Conservation (phyloP, 2,329 filamentous ascomycete genomes). For the Penicillium freii region DNA sequence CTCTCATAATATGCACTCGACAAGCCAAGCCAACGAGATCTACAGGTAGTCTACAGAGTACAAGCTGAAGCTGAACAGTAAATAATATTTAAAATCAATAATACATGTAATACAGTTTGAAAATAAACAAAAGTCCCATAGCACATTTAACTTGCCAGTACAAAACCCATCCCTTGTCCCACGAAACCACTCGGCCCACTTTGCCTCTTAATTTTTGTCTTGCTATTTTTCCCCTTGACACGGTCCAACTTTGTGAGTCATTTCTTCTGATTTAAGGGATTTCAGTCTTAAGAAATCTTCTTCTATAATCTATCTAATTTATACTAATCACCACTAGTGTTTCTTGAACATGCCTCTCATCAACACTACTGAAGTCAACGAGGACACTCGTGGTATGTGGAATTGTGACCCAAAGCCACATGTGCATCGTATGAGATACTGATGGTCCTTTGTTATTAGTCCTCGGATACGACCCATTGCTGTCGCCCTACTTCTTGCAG, state of each 20-base stretch:
- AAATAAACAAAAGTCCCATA: background rate
- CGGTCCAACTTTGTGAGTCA: conserved; percentile 6
- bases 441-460: conserved; percentile 58
- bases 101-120: background rate
- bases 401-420: background rate
- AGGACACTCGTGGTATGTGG: conserved; percentile 47
- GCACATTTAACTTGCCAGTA: background rate
- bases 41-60: background rate
- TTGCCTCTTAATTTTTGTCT: conserved; percentile 5
- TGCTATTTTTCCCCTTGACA: background rate
- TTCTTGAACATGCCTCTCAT: conserved; percentile 38
- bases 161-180: background rate
- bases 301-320: background rate
- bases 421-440: background rate
- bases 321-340: conserved; percentile 7
- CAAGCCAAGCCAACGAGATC: background rate
- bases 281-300: background rate
- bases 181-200: conserved; percentile 3
- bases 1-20: background rate
- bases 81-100: background rate
- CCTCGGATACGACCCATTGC: conserved; percentile 88
- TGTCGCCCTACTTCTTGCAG: conserved; percentile 81
- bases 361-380: conserved; percentile 42
- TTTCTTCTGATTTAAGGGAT: background rate
- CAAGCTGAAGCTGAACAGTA: background rate